Evolutionary conservation across 2,329 filamentous ascomycete species (phyloP).

Genomic region (Aspergillus sergii): DNA sequence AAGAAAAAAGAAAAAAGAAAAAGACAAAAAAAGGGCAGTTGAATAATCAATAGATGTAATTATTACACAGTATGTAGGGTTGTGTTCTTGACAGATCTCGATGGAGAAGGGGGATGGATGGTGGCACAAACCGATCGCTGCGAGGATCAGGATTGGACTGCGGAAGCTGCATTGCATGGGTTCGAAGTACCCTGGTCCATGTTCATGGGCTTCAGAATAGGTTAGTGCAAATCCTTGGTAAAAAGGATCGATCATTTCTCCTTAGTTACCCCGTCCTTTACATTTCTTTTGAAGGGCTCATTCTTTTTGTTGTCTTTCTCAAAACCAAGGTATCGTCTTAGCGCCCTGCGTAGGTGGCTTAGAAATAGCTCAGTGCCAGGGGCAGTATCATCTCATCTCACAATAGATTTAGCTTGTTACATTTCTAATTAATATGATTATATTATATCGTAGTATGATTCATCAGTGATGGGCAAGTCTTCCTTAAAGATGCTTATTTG

Average conservation of each 20-base stretch:
- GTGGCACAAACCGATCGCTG: not conserved
- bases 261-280: not conserved
- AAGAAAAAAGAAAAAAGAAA: not conserved
- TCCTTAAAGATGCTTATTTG: not conserved
- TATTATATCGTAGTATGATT: not conserved
- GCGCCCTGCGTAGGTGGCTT: conserved; percentile 15
- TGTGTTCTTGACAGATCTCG: conserved; percentile 15
- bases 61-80: conserved; percentile 1
- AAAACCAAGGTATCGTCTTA: conserved; percentile 8
- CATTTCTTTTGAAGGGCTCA: not conserved
- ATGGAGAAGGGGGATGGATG: conserved; percentile 11
- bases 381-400: conserved; percentile 6
- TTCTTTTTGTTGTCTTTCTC: conserved; percentile 4
- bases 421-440: conserved; percentile 2
- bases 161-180: conserved; percentile 7
- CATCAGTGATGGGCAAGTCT: not conserved
- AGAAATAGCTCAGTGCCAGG: conserved; percentile 12
- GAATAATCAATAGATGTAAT: not conserved
- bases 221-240: conserved; percentile 1
- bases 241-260: conserved; percentile 7
- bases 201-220: not conserved
- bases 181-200: conserved; percentile 1
- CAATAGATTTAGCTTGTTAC: conserved; percentile 2
- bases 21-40: not conserved
- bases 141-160: conserved; percentile 6